Percentiles rank a stretch among this genome's conserved stretches.
Evolutionary conservation across 441 rosid species (phyloP).

Genomic region (Adansonia rubrostipa): DNA sequence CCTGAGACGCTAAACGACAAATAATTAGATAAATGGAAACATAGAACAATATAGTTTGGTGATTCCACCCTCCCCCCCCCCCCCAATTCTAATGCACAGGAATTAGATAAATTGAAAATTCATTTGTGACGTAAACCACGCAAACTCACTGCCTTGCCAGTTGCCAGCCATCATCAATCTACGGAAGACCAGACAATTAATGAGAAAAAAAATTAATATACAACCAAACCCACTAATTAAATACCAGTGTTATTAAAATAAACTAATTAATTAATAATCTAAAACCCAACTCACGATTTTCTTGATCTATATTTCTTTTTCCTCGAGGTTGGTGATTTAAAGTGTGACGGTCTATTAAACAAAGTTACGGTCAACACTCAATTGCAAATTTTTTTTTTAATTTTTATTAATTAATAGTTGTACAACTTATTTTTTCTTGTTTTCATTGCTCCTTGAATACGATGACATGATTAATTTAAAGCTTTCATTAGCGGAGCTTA

Average conservation of each 20-base stretch:
- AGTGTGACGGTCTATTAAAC: not conserved
- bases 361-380: not conserved
- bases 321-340: not conserved
- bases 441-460: constrained; percentile 23
- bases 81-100: no score
- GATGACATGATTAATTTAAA: constrained; percentile 29
- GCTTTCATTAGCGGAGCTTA: no score
- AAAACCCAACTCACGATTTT: not conserved
- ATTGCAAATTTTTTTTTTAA: not conserved
- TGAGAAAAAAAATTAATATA: not conserved
- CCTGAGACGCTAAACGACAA: not conserved
- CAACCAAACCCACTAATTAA: not conserved
- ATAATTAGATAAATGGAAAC: not conserved
- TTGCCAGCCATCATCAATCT: no score
- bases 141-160: not conserved
- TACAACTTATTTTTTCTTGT: constrained; percentile 31
- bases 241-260: not conserved
- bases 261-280: not conserved
- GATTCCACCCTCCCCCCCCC: no score
- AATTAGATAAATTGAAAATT: no score
- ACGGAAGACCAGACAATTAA: not conserved
- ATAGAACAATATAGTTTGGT: not conserved
- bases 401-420: not conserved
- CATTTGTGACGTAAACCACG: not conserved
- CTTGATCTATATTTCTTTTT: not conserved